Base-by-base conservation (phyloP, 2,329 filamentous ascomycete genomes). In the Alternaria infectoria region DNA sequence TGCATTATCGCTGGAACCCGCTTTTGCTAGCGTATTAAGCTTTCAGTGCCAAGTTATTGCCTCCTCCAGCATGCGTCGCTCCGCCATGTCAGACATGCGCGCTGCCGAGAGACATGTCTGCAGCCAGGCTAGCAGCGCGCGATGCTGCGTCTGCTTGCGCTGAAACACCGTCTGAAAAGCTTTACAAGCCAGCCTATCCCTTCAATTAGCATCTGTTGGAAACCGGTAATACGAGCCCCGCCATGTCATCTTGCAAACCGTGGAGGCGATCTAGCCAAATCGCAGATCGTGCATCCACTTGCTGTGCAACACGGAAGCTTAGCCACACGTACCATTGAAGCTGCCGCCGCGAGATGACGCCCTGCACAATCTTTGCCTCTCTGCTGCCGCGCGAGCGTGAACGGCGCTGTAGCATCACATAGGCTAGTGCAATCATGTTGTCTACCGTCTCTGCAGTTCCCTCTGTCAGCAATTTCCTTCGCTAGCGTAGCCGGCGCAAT, bases 91-190 rank as follows among this genome's bases (percentile, higher is more conserved):
- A 43, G 69, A 71, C 50, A 73, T 71, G 65, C 69, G 69, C 58
- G 65, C 68, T 36, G 74, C 69, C 60, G 61, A 64, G 65, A 82
- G 67, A 64, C 79, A 76, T 55, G 49, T 62, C 52, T 73, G 83
- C 63, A 97, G 79, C 93, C 93, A 97, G 30, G 76, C 77, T 61
- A 97, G 79, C 13, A 94, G 85, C 28, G 80, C 80, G 6, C 74
- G 74, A 78, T 93, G 92, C 58, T 84, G 86, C 32, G 90, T 90
- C 83, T 97, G 93, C 77, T 91, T 93, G 69, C 84, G 86, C 51
- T 79, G 77, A 71, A 97, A 83, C 26, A 96, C 89, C 55, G 84
- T 81, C 49, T 83, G 78, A 72, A 97, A 97, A 6, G 93, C 93
- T 26, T 84, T 83, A 55, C 89, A 88, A 0, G 89, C 90, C 62